phyloP scores from a whole-genome alignment of 495 filamentous ascomycete species.

The Lophiotrema nucula region DNA sequence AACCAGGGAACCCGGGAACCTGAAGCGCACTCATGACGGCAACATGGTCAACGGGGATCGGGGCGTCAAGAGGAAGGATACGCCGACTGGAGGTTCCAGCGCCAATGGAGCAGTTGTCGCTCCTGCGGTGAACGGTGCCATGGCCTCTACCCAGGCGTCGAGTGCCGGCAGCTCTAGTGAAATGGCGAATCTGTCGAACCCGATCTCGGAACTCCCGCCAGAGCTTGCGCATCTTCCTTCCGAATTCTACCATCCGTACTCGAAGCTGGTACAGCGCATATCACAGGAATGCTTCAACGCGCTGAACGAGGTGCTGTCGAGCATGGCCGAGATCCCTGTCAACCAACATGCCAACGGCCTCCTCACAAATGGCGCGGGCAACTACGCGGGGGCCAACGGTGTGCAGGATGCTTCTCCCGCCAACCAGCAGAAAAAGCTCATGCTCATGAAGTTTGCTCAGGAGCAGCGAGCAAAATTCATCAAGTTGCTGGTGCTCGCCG shows the following conservation, averaged over 20 bases:
- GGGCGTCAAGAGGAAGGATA: conserved; percentile 6
- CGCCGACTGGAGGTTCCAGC: background rate
- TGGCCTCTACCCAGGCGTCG: background rate
- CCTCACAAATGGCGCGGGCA: conserved; percentile 27
- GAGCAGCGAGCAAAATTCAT: conserved; percentile 71
- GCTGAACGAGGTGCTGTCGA: conserved; percentile 66
- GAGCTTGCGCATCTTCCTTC: conserved; percentile 77
- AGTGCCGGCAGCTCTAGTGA: background rate
- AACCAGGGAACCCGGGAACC: conserved; percentile 25
- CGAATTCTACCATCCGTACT: conserved; percentile 65
- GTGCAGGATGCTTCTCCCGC: conserved; percentile 59
- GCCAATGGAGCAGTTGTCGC: conserved; percentile 1
- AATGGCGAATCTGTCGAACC: conserved; percentile 3
- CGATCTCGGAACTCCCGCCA: conserved; percentile 50
- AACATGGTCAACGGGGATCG: conserved; percentile 32
- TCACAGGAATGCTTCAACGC: conserved; percentile 79
- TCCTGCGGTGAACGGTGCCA: conserved; percentile 16
- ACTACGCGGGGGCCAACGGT: conserved; percentile 52
- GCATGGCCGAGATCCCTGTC: conserved; percentile 62
- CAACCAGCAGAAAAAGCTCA: conserved; percentile 76
- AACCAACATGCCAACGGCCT: conserved; percentile 41
- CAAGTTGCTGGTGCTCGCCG: conserved; percentile 81
- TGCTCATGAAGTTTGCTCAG: conserved; percentile 69
- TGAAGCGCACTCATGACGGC: conserved; percentile 15
- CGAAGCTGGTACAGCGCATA: conserved; percentile 67